These are phyloP conservation scores for Citrus glauca DNA, from an alignment of 345 rosid species.

Conservation along the genomic window DNA sequence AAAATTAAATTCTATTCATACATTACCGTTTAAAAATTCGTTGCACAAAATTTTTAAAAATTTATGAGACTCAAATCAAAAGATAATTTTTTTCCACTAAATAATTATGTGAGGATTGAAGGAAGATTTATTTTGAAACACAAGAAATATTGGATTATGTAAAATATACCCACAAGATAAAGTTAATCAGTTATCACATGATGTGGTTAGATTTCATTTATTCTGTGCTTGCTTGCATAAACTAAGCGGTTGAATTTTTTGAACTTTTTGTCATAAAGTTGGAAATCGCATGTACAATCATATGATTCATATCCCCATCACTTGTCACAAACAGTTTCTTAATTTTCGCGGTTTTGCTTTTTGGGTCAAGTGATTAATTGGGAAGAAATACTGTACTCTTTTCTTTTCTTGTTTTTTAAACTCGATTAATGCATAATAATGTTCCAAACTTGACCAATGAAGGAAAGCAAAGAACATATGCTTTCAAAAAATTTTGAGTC, in stretches of 20 bases:
- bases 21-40: accelerated
- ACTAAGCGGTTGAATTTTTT: background rate
- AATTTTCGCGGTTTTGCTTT: no score
- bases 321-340: background rate
- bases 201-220: background rate
- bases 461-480: conserved; percentile 35
- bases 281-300: background rate
- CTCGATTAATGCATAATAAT: background rate
- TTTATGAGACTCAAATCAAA: no score
- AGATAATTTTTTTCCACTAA: no score
- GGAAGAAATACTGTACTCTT: no score
- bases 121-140: background rate
- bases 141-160: background rate
- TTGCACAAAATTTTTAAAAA: no score
- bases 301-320: background rate
- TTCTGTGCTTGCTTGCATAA: background rate
- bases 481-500: background rate
- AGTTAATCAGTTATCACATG: background rate
- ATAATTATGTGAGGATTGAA: background rate
- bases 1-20: no score
- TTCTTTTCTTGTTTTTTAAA: no score
- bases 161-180: background rate
- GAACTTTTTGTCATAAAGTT: background rate
- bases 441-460: conserved; percentile 5
- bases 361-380: no score